phyloP scores from a whole-genome alignment of 768 basidiomycete species.

The Neoboletus magnificus region DNA sequence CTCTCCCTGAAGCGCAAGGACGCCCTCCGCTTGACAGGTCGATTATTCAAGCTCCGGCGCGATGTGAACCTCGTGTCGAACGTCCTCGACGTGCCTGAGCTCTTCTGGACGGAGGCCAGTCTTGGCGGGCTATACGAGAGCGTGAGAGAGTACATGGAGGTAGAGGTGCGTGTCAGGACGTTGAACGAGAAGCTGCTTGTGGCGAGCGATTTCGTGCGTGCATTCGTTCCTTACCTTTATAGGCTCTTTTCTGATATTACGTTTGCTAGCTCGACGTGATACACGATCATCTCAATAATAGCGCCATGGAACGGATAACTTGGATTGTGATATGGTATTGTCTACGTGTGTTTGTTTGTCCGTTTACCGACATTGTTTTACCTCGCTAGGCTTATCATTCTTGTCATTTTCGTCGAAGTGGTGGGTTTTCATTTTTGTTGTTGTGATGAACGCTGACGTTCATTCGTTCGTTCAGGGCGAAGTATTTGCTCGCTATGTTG shows the following conservation, averaged over 20 bases:
- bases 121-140: conserved; percentile 88
- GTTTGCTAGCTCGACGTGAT: conserved; percentile 76
- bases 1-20: conserved; percentile 75
- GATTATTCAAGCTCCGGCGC: conserved; percentile 80
- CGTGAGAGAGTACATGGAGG: conserved; percentile 93
- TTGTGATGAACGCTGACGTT: not conserved
- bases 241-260: not conserved
- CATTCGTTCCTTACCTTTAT: not conserved
- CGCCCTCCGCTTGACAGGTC: conserved; percentile 82
- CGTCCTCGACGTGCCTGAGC: conserved; percentile 87
- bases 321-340: conserved; percentile 66
- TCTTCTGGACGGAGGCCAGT: conserved; percentile 95
- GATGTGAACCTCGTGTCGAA: conserved; percentile 92
- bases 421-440: conserved; percentile 38
- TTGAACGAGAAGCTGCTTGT: conserved; percentile 87
- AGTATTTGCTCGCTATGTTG: conserved; percentile 69
- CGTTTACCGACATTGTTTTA: conserved; percentile 20
- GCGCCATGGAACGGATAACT: conserved; percentile 88
- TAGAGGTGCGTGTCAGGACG: conserved; percentile 74
- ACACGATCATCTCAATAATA: conserved; percentile 88
- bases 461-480: conserved; percentile 53
- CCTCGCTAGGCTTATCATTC: conserved; percentile 74
- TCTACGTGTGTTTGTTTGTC: conserved; percentile 44
- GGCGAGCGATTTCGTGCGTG: conserved; percentile 81
- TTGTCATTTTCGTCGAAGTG: conserved; percentile 84